A percentile compares a stretch with the other conserved stretches of the same genome.
Conservation (phyloP, 441 rosid genomes). For the Melastoma candidum region DNA sequence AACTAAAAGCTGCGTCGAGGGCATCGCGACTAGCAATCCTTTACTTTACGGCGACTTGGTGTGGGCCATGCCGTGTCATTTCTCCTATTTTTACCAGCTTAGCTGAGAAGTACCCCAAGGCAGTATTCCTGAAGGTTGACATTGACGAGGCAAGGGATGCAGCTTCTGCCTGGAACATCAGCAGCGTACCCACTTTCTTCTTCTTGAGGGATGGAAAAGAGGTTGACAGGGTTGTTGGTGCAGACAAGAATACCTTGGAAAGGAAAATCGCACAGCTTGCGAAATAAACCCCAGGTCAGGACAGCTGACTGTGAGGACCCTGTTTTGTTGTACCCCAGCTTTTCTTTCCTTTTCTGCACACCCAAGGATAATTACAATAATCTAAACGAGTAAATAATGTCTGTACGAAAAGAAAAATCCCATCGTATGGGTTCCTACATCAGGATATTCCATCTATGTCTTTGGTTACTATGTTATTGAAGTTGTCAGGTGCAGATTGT, state of each 20-base stretch:
- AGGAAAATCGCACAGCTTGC: conserved; percentile 49
- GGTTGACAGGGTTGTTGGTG: conserved; percentile 76
- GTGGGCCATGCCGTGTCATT: conserved; percentile 84
- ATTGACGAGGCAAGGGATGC: conserved; percentile 72
- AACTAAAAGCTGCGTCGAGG: conserved; percentile 50
- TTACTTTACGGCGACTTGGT: conserved; percentile 91
- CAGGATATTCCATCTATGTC: too few relatives aligned
- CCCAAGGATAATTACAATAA: too few relatives aligned
- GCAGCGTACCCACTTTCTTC: conserved; percentile 68
- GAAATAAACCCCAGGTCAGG: too few relatives aligned
- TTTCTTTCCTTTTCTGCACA: too few relatives aligned
- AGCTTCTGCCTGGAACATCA: conserved; percentile 64
- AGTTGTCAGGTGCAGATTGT: too few relatives aligned
- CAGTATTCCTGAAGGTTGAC: conserved; percentile 72
- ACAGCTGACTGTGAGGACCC: too few relatives aligned
- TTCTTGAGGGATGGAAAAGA: conserved; percentile 66
- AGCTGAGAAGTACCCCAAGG: conserved; percentile 49
- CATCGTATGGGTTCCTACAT: too few relatives aligned
- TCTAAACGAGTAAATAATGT: too few relatives aligned
- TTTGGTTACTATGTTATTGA: too few relatives aligned
- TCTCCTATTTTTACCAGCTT: conserved; percentile 60
- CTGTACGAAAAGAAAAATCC: too few relatives aligned
- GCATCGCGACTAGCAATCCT: conserved; percentile 61
- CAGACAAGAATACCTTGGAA: conserved; percentile 67
- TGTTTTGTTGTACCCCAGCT: too few relatives aligned